Base-by-base conservation (phyloP, 2,329 filamentous ascomycete species). In the Bipolaris victoriae region DNA sequence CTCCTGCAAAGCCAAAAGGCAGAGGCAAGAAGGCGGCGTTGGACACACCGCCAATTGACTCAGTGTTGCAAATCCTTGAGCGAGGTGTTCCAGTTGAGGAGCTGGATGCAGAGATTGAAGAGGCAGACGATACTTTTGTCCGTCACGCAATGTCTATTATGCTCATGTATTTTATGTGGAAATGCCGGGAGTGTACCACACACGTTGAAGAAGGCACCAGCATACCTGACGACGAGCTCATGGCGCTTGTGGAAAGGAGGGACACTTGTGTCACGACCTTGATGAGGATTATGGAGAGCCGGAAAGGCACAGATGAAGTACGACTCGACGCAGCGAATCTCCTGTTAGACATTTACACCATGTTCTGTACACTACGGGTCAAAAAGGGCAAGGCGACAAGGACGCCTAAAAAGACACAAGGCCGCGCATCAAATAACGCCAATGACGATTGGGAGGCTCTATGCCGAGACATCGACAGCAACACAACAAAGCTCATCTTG, bases 141-240 rank as follows among this genome's bases (percentile, higher is more conserved):
- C 82, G 86, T 1, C 89, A 88, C 66, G 89, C 92, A 29, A 90
- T 96, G 68, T 89, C 90, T 63, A 84, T 88, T 1, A 83, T 90
- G 49, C 83, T 92, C 45, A 92, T 96, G 77, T 98, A 97, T 78
- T 96, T 97, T 73, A 91, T 96, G 87, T 99, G 95, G 95, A 94
- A 95, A 72, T 84, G 90, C 20, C 85, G 86, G 51, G 81, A 83
- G 39, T 71, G 78, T 46, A 69, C 72, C n/a, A 63, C 64, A 4
- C 63, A 71, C 15, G 67, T 81, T 43, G 82, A 70, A 48, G 60
- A 68, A 13, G 69, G 66, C 10, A 73, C 69, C 6, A 58, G 80
- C 3, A 83, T 91, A 52, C 69, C 86, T 1, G 81, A 86, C 48
- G 76, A 80, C 6, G 84, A 87, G 7, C 79, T 92, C 29, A 86